Evolutionary conservation across 257 asterid species (phyloP).

Genomic region (Leonotis leonurus): DNA sequence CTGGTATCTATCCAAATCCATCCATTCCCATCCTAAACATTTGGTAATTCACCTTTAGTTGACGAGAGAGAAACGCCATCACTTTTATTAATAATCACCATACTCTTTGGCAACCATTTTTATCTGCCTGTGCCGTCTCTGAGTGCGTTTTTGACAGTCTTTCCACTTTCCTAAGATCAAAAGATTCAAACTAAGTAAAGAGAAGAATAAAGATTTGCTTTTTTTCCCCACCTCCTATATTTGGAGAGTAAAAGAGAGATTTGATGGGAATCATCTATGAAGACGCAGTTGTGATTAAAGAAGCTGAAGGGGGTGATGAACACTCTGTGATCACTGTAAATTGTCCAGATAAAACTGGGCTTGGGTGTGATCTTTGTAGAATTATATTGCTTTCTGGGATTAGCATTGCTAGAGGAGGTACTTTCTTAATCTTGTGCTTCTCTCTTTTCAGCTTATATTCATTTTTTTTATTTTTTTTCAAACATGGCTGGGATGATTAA

Average conservation of each 20-base stretch:
- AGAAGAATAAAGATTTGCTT: not conserved
- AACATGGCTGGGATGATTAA: not conserved
- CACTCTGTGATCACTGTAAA: conserved; percentile 55
- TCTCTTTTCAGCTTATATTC: not conserved
- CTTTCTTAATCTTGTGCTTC: not conserved
- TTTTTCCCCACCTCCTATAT: not conserved
- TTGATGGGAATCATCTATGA: conserved; percentile 57
- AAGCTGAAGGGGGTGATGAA: conserved; percentile 38
- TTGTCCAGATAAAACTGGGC: conserved; percentile 80
- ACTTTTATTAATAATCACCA: not conserved
- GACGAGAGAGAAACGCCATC: conserved; percentile 14
- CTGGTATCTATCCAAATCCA: conserved; percentile 15
- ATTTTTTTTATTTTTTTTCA: not conserved
- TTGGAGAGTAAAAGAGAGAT: conserved; percentile 16
- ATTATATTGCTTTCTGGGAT: conserved; percentile 57
- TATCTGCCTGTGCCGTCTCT: not conserved
- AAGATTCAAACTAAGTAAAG: not conserved
- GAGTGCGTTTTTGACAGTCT: conserved; percentile 10
- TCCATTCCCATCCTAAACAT: conserved; percentile 13
- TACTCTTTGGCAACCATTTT: not conserved
- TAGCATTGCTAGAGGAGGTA: conserved; percentile 67
- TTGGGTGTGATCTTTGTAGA: conserved; percentile 75
- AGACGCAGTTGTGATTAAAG: conserved; percentile 61
- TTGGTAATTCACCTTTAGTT: conserved; percentile 7
- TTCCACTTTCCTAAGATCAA: conserved; percentile 12